These are phyloP conservation scores for Phytophthora meadii DNA, from an alignment of 352 stramenopile species.

Conservation along the genomic window DNA sequence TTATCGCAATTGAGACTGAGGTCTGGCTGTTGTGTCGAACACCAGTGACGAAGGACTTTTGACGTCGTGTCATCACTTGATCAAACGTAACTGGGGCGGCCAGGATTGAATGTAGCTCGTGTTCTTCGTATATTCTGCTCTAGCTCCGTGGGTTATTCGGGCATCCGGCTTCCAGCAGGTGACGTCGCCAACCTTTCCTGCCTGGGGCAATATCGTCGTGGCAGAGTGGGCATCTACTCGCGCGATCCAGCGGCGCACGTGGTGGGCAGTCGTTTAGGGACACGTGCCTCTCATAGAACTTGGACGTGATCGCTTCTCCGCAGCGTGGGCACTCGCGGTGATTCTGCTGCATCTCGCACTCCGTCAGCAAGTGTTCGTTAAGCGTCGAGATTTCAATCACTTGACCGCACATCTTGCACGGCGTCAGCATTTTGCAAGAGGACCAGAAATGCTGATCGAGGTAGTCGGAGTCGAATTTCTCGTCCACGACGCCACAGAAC, in stretches of 20 bases:
- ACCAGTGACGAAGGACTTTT: background rate
- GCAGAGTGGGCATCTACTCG: slow-evolving; percentile 83
- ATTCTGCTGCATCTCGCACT: slow-evolving; percentile 90
- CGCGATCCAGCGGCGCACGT: slow-evolving; percentile 59
- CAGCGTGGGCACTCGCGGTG: slow-evolving; percentile 83
- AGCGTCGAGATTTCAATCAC: slow-evolving; percentile 92
- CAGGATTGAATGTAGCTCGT: slow-evolving; percentile 4
- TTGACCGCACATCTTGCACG: slow-evolving; percentile 93
- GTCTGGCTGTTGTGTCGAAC: slow-evolving; percentile 4
- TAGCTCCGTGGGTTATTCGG: slow-evolving; percentile 82
- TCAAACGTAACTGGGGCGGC: no score
- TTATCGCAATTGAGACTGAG: background rate
- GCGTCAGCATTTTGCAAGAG: slow-evolving; percentile 91
- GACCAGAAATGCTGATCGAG: slow-evolving; percentile 94
- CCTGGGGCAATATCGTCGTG: slow-evolving; percentile 75
- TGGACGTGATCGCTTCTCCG: slow-evolving; percentile 83
- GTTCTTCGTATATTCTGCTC: slow-evolving; percentile 28
- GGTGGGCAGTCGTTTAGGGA: slow-evolving; percentile 74
- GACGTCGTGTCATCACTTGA: no score
- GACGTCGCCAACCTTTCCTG: slow-evolving; percentile 73
- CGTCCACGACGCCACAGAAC: slow-evolving; percentile 90
- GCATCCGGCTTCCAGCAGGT: slow-evolving; percentile 76
- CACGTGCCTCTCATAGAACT: slow-evolving; percentile 88
- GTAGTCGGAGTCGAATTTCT: slow-evolving; percentile 88
- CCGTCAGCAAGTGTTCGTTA: slow-evolving; percentile 90